phyloP scores from a whole-genome alignment of 1,284 basidiomycete genomes.

The Ustilago loliicola region DNA sequence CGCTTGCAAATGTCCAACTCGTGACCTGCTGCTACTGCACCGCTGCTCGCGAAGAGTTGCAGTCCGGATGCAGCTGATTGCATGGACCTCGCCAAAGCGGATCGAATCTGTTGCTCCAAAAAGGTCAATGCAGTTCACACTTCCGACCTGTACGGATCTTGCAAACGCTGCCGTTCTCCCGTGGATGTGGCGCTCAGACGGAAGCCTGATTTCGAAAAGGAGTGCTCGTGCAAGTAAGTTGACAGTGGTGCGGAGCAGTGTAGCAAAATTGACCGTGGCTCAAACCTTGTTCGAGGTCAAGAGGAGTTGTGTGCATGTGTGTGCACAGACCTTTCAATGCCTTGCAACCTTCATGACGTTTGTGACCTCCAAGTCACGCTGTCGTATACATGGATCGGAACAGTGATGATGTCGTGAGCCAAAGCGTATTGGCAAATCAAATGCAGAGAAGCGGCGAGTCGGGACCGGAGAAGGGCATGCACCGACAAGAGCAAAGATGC shows the following conservation, averaged over 20 bases:
- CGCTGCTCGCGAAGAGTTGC: background rate
- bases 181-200: background rate
- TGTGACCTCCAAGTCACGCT: too few species aligned
- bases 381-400: too few species aligned
- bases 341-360: background rate
- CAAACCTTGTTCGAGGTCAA: slow-evolving; percentile 2
- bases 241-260: background rate
- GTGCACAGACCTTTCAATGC: background rate
- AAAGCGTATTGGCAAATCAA: background rate
- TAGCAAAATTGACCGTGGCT: background rate
- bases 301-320: background rate
- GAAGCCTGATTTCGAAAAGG: background rate
- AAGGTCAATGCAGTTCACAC: background rate
- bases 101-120: slow-evolving; percentile 3
- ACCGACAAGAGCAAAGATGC: background rate
- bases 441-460: background rate
- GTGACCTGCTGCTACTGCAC: too few species aligned
- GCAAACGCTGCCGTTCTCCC: background rate
- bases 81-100: slow-evolving; percentile 9
- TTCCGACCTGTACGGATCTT: background rate
- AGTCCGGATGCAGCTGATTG: slow-evolving; percentile 13
- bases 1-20: background rate
- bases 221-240: background rate
- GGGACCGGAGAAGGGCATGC: slow-evolving; percentile 13
- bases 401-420: slow-evolving; percentile 14